phyloP scores from a whole-genome alignment of 805 yeast species.

The Yamadazyma tumulicola region DNA sequence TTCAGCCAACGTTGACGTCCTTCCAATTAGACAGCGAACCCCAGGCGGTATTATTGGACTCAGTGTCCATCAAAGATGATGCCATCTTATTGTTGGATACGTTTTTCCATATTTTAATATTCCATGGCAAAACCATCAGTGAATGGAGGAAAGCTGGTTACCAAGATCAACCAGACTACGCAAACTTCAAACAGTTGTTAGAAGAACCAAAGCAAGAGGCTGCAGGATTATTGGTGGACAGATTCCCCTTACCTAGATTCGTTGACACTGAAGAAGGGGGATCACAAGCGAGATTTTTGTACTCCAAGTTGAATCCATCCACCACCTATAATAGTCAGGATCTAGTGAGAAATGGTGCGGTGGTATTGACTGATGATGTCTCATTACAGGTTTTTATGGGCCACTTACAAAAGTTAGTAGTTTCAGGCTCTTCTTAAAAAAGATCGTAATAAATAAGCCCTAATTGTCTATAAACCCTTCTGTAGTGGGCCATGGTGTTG shows the following conservation, averaged over 20 bases:
- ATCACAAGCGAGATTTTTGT: slow-evolving; percentile 67
- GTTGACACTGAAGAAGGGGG: slow-evolving; percentile 76
- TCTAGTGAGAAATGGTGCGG: slow-evolving; percentile 23
- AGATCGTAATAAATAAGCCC: not conserved
- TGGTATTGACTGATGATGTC: slow-evolving; percentile 56
- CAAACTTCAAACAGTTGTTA: slow-evolving; percentile 78
- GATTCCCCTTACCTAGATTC: slow-evolving; percentile 92
- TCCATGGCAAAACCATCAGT: slow-evolving; percentile 92
- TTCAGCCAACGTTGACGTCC: slow-evolving; percentile 55
- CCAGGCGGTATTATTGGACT: slow-evolving; percentile 60
- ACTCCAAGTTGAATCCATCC: slow-evolving; percentile 68
- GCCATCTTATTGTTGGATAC: slow-evolving; percentile 66
- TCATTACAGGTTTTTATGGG: slow-evolving; percentile 56
- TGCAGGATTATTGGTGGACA: slow-evolving; percentile 81
- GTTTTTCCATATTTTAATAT: slow-evolving; percentile 92
- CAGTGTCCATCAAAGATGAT: slow-evolving; percentile 56
- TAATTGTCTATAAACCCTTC: not conserved
- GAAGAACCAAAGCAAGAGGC: slow-evolving; percentile 92
- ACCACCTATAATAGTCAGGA: slow-evolving; percentile 40
- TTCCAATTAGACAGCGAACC: slow-evolving; percentile 41
- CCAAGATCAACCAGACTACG: slow-evolving; percentile 88
- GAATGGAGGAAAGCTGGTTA: slow-evolving; percentile 96
- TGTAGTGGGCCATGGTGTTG: too few species aligned
- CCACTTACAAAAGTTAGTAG: slow-evolving; percentile 42
- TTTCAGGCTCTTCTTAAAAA: slow-evolving; percentile 14